A percentile compares a stretch with the other conserved stretches of the same genome.
phyloP scores from a whole-genome alignment of 169 alveolate species.

The Eimeria tenella region DNA sequence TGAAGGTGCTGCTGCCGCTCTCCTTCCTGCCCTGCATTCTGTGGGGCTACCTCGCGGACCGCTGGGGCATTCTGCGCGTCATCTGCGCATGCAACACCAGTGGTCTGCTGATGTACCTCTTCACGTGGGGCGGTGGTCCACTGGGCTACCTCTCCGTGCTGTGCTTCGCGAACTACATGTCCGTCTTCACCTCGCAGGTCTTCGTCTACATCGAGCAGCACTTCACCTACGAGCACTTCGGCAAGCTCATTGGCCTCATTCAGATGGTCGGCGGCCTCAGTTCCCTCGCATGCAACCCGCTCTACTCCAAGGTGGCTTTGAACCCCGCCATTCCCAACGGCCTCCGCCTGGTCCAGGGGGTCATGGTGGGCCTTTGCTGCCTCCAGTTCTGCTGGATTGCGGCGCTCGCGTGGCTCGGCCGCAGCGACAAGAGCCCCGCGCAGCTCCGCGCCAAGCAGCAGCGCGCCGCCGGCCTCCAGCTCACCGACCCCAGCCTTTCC shows the following conservation, averaged over 20 bases:
- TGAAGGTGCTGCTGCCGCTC: slow-evolving; percentile 4
- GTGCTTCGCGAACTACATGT: slow-evolving; percentile 80
- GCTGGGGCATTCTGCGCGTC: slow-evolving; percentile 69
- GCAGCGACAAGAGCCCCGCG: not conserved
- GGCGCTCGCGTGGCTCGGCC: not conserved
- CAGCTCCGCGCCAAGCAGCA: not conserved
- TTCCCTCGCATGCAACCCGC: slow-evolving; percentile 73
- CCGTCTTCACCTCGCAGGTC: slow-evolving; percentile 82
- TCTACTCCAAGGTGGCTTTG: slow-evolving; percentile 73
- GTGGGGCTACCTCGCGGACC: slow-evolving; percentile 64
- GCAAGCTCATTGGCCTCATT: slow-evolving; percentile 82
- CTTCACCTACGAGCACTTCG: slow-evolving; percentile 82
- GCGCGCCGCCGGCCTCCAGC: not conserved
- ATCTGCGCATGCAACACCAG: slow-evolving; percentile 75
- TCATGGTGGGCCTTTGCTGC: slow-evolving; percentile 27
- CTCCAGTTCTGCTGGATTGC: slow-evolving; percentile 48
- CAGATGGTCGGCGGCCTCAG: slow-evolving; percentile 82
- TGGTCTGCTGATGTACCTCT: slow-evolving; percentile 81
- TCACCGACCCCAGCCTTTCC: not conserved
- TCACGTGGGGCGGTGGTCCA: slow-evolving; percentile 62
- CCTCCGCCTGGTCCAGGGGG: slow-evolving; percentile 27
- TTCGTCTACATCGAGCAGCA: slow-evolving; percentile 80
- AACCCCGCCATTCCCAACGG: not conserved
- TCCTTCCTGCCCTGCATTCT: slow-evolving; percentile 66
- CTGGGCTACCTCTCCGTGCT: slow-evolving; percentile 80